Conservation (phyloP, 2,329 filamentous ascomycete species). For the Thelonectria discophora region DNA sequence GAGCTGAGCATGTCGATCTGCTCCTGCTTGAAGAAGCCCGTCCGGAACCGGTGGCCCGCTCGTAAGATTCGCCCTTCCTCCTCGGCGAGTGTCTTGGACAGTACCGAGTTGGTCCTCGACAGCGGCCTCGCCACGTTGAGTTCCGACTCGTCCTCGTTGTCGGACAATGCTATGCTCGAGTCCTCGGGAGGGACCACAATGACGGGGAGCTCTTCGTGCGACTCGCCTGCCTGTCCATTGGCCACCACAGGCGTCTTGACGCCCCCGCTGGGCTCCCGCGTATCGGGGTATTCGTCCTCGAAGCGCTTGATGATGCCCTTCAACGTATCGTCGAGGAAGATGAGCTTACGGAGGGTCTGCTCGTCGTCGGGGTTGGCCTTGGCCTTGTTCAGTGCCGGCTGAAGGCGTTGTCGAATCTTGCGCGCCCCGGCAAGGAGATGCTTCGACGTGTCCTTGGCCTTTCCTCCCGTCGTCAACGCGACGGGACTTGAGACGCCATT, state of each 20-base stretch:
- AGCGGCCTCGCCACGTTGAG: constrained; percentile 53
- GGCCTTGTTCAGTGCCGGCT: constrained; percentile 82
- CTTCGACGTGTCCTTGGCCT: constrained; percentile 93
- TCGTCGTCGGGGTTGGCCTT: constrained; percentile 75
- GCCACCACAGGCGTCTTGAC: constrained; percentile 24
- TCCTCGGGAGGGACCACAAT: constrained; percentile 47
- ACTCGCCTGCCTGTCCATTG: constrained; percentile 13
- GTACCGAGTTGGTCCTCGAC: constrained; percentile 62
- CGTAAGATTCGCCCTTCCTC: constrained; percentile 67
- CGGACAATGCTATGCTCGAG: constrained; percentile 51
- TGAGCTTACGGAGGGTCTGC: constrained; percentile 80
- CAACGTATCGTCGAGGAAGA: constrained; percentile 89
- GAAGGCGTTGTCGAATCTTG: constrained; percentile 84
- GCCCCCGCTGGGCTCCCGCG: constrained; percentile 56
- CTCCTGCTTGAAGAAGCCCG: constrained; percentile 61
- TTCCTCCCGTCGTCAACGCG: constrained; percentile 58
- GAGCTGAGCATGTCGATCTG: constrained; percentile 60
- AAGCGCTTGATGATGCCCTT: constrained; percentile 94
- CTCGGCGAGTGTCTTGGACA: constrained; percentile 63
- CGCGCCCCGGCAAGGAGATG: constrained; percentile 86
- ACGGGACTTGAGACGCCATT: constrained; percentile 58
- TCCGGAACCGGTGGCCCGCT: constrained; percentile 65
- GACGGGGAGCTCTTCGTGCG: constrained; percentile 31
- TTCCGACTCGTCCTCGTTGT: constrained; percentile 60
- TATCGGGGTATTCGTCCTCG: constrained; percentile 95